Evolutionary conservation across 2,329 filamentous ascomycete genomes (phyloP), one percentile per base, ranked within the genome.

Genomic region (Phialemonium atrogriseum): DNA sequence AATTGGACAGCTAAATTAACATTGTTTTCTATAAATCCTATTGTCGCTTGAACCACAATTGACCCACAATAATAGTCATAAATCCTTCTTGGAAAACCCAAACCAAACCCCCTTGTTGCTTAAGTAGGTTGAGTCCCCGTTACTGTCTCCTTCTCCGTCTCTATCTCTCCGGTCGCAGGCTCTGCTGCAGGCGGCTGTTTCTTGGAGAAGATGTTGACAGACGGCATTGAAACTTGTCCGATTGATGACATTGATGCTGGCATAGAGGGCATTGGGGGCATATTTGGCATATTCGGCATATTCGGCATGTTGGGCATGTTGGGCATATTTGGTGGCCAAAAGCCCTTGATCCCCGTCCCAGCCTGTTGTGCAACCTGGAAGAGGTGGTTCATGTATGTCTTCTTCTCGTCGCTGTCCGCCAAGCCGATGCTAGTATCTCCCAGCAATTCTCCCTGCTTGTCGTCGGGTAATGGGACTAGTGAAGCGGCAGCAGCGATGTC

Each of bases 401-500:
- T 50, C 15, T 50, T 55, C 7, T 50, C 49, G 20, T 51, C 51
- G 12, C 37, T 27, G 9, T 44, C 42, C 10, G 54, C 48, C n/a
- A n/a, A n/a, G n/a, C n/a, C n/a, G n/a, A n/a, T n/a, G n/a, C n/a
- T n/a, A n/a, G n/a, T n/a, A n/a, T n/a, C n/a, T n/a, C n/a, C n/a
- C n/a, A n/a, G n/a, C 0, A 40, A 48, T 2, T 54, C 41, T 1
- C 56, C 43, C 1, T 55, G 52, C 1, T 51, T 48, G 13, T 64
- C 64, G 13, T 57, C 56, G 0, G 68, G 66, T 0, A 69, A 46
- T 0, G 67, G 66, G 0, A 68, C 63, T 2, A 70, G 50, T 0
- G 66, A 64, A 1, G 68, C 67, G 0, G 68, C 67, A 0, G 66
- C 67, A 0, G 66, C 64, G 19, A 72, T 71, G 35, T 72, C 68